Percentiles rank a stretch among this genome's conserved stretches.
phyloP scores from a whole-genome alignment of 306 rosid genomes.

The Rosa persica region DNA sequence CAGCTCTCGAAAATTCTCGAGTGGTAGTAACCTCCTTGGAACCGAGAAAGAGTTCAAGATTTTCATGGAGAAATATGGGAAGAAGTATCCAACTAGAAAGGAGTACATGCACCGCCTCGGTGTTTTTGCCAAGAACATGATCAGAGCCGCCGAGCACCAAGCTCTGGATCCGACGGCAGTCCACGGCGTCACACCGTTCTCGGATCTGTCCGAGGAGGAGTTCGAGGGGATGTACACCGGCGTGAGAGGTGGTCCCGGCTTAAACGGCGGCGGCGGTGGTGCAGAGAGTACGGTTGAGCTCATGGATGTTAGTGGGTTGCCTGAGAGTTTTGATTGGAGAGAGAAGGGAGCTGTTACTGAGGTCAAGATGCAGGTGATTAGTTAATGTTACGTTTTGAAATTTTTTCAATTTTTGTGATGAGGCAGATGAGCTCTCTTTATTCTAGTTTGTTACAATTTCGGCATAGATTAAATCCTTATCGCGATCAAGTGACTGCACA shows the following conservation, averaged over 20 bases:
- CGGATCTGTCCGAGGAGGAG: slow-evolving; percentile 69
- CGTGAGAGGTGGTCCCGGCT: slow-evolving; percentile 31
- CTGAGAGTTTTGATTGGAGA: slow-evolving; percentile 88
- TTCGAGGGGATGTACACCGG: slow-evolving; percentile 62
- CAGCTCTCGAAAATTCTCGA: slow-evolving; percentile 10
- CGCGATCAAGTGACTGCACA: no score
- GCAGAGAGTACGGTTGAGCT: slow-evolving; percentile 19
- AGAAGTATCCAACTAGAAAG: slow-evolving; percentile 51
- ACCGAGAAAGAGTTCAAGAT: slow-evolving; percentile 59
- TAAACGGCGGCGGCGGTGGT: neutral
- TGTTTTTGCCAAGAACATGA: slow-evolving; percentile 61
- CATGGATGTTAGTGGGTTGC: slow-evolving; percentile 52
- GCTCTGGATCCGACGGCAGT: slow-evolving; percentile 73
- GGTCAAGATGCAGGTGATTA: slow-evolving; percentile 78
- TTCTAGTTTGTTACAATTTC: no score
- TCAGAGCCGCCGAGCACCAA: slow-evolving; percentile 75
- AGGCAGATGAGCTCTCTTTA: no score
- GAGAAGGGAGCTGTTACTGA: slow-evolving; percentile 82
- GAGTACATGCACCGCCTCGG: slow-evolving; percentile 75
- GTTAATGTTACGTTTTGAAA: neutral
- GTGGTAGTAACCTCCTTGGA: slow-evolving; percentile 30
- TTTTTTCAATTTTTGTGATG: neutral
- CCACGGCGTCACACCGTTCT: slow-evolving; percentile 85
- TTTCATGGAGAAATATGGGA: slow-evolving; percentile 67
- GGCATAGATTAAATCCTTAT: neutral